Evolutionary conservation across 2,329 filamentous ascomycete genomes (phyloP), one percentile per base, ranked within the genome.

Genomic region (Fusarium napiforme): DNA sequence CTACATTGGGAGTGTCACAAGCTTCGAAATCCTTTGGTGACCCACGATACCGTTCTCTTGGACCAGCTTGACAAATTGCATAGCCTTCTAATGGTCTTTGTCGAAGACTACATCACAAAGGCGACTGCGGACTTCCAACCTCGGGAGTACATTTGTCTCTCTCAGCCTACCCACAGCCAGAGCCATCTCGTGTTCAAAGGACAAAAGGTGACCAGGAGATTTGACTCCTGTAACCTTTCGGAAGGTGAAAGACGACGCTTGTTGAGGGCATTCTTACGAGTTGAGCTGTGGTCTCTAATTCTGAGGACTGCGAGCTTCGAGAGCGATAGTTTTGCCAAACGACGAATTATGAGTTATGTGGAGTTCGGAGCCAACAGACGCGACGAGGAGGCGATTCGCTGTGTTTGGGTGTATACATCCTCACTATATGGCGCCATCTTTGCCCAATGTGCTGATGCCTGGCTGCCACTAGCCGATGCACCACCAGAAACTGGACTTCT

Each of bases 91-190:
- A 26, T 73, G 9, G n/a, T 68, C 2, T 71, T 73, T 16, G 65
- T 73, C 12, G 70, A 68, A 18, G 70, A 71, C 43, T 74, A 74
- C 39, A 42, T 74, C 5, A 64, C 67, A 15, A 74, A 74, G n/a
- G 67, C 70, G 11, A 71, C 61, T 6, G 67, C 67, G 8, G 18
- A 37, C 8, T 73, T 69, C 15, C 70, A 57, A 7, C 70, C 70
- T 12, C 58, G 72, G 16, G 64, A 71, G 16, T 74, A 73, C 45
- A 64, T 74, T 34, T 73, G 70, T n/a, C 64, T 74, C 18, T 50
- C 64, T 14, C 10, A 10, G 3, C 23, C 40, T 14, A 32, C 39
- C 2, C 19, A 52, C 10, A 12, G 2, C 9, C 59, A 18, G 14
- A 40, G 32, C 8, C 16, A 46, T 7, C 49, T 69, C 15, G 34